A percentile compares a stretch with the other conserved stretches of the same genome.
These are phyloP conservation scores for Pleodorina starrii DNA, from an alignment of 139 green algal genomes.

Conservation along the genomic window DNA sequence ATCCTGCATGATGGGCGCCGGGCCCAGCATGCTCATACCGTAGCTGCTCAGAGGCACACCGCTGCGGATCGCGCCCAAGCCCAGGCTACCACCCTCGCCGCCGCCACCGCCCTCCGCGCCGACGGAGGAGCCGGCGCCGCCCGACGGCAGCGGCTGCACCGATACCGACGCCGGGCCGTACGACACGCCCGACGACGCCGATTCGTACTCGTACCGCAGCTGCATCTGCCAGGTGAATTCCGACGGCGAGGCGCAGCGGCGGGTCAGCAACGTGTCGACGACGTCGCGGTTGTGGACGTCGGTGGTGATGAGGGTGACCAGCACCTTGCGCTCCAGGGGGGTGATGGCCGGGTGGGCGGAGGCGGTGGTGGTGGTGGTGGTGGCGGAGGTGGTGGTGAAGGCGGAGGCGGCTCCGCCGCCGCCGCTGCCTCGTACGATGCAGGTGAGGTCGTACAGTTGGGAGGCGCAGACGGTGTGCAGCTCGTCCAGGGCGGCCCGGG, in stretches of 20 bases:
- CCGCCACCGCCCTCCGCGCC: not conserved
- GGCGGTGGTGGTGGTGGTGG: too few species aligned
- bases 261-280: constrained; percentile 67
- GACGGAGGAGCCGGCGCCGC: not conserved
- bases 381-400: too few species aligned
- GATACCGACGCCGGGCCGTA: too few species aligned
- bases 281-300: constrained; percentile 87
- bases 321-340: constrained; percentile 70
- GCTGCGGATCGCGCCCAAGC: not conserved
- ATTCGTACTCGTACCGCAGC: constrained; percentile 62
- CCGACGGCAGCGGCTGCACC: not conserved
- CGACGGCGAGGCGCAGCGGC: constrained; percentile 37
- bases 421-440: constrained; percentile 61
- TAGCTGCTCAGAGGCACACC: not conserved
- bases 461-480: constrained; percentile 52
- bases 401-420: too few species aligned
- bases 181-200: not conserved
- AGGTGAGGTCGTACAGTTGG: constrained; percentile 71
- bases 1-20: not conserved
- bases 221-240: constrained; percentile 90
- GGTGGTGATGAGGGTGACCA: constrained; percentile 84
- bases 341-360: too few species aligned
- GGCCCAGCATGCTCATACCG: not conserved
- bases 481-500: constrained; percentile 29
- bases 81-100: not conserved